phyloP scores from a whole-genome alignment of 176 grass and related monocot genomes.

The Typha latifolia region DNA sequence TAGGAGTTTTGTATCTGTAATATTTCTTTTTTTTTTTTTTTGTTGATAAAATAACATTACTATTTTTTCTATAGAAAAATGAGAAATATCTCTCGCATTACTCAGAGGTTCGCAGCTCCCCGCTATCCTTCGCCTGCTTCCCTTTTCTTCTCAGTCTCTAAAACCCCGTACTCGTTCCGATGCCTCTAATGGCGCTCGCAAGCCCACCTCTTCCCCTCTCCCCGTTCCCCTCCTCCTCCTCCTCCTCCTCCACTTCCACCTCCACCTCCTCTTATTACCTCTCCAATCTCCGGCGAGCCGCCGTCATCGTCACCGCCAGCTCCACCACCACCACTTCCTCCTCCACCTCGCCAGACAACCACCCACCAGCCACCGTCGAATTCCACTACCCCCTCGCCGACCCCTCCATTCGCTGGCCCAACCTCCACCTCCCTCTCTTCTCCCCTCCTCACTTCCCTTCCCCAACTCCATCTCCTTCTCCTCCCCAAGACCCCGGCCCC shows the following conservation, averaged over 20 bases:
- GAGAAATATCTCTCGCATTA: not conserved
- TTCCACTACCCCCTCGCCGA: slow-evolving; percentile 85
- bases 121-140: slow-evolving; percentile 18
- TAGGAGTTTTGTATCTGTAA: no score
- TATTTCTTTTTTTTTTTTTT: no score
- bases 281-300: slow-evolving; percentile 20
- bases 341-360: not conserved
- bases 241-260: slow-evolving; percentile 9
- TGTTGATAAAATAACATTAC: no score
- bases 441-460: slow-evolving; percentile 37
- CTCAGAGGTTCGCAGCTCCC: slow-evolving; percentile 12
- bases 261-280: slow-evolving; percentile 11
- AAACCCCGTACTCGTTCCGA: slow-evolving; percentile 6
- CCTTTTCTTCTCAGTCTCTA: not conserved
- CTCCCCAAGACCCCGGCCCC: not conserved
- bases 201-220: slow-evolving; percentile 23
- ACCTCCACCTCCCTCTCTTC: slow-evolving; percentile 53
- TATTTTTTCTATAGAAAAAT: no score
- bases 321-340: slow-evolving; percentile 19
- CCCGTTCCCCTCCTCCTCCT: slow-evolving; percentile 1
- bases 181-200: slow-evolving; percentile 48
- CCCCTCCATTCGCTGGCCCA: slow-evolving; percentile 67
- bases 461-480: slow-evolving; percentile 3
- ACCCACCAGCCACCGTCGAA: slow-evolving; percentile 3
- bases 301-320: not conserved